These are phyloP conservation scores for Fusarium tanahbumbuense DNA, from an alignment of 2,329 filamentous ascomycete genomes.

Conservation along the genomic window DNA sequence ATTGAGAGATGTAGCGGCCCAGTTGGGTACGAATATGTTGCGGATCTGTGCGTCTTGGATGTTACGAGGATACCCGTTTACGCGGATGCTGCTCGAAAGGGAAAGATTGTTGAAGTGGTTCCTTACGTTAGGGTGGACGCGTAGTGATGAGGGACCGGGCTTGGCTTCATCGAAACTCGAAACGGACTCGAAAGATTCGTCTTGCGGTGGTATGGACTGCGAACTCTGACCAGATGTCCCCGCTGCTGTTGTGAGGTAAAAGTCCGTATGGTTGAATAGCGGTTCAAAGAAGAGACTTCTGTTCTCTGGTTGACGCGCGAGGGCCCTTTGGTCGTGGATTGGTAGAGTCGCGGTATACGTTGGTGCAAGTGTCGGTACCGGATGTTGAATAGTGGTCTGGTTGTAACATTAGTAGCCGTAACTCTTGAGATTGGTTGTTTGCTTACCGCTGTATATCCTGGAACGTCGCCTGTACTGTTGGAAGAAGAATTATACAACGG, in stretches of 20 bases:
- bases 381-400: too few species aligned
- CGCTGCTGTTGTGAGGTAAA: background rate
- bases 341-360: rapidly evolving
- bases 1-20: constrained; percentile 15
- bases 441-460: background rate
- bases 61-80: background rate
- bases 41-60: constrained; percentile 14
- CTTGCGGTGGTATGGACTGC: background rate
- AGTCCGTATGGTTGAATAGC: background rate
- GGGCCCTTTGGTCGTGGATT: rapidly evolving
- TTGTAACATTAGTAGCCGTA: too few species aligned
- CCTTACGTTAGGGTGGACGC: background rate
- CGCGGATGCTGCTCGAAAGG: background rate
- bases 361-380: rapidly evolving
- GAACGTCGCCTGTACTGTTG: rapidly evolving
- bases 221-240: rapidly evolving
- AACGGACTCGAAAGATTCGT: background rate
- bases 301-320: rapidly evolving
- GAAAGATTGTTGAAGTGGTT: constrained; percentile 20
- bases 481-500: rapidly evolving
- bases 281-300: constrained; percentile 1
- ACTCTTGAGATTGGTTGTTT: background rate
- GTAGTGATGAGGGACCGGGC: too few species aligned
- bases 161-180: too few species aligned
- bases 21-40: background rate